Percentiles rank a stretch among this genome's conserved stretches.
Conservation (phyloP, 805 yeast genomes). For the Zygoascus ofunaensis region DNA sequence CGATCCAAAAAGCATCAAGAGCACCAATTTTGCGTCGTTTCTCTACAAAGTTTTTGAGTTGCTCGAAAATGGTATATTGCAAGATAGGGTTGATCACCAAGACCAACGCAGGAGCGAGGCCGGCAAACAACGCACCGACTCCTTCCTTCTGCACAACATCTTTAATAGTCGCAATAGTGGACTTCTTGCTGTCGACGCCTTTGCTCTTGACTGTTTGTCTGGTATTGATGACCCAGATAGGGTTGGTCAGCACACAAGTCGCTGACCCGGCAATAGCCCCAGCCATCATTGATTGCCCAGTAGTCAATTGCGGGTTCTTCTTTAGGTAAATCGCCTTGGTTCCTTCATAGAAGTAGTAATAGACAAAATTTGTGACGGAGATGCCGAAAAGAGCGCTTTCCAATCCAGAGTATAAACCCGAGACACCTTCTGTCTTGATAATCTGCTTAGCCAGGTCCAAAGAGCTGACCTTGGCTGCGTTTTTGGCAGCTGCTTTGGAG, state of each 20-base stretch:
- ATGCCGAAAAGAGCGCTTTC: conserved; percentile 84
- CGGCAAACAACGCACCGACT: conserved; percentile 61
- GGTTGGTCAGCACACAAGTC: conserved; percentile 75
- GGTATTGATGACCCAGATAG: conserved; percentile 93
- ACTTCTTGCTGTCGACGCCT: conserved; percentile 27
- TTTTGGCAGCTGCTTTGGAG: conserved; percentile 9
- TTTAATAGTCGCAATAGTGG: conserved; percentile 48
- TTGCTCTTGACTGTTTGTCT: conserved; percentile 57
- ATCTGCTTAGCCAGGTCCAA: conserved; percentile 39
- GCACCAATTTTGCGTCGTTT: conserved; percentile 51
- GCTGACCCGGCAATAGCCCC: conserved; percentile 85
- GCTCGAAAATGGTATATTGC: conserved; percentile 88
- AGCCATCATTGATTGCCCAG: conserved; percentile 60
- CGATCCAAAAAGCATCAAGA: conserved; percentile 70
- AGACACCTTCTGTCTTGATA: conserved; percentile 48
- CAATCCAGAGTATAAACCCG: conserved; percentile 73
- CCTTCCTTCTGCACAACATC: conserved; percentile 69
- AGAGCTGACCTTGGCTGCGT: conserved; percentile 18
- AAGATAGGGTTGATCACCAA: conserved; percentile 82
- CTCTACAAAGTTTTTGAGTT: conserved; percentile 57
- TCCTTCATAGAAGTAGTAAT: conserved; percentile 84
- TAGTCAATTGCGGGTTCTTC: conserved; percentile 28
- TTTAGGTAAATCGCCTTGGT: conserved; percentile 30
- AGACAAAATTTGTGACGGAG: conserved; percentile 75
- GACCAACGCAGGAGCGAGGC: conserved; percentile 79